These are phyloP conservation scores for Colletotrichum musae DNA, from an alignment of 2,329 filamentous ascomycete genomes.

Conservation along the genomic window DNA sequence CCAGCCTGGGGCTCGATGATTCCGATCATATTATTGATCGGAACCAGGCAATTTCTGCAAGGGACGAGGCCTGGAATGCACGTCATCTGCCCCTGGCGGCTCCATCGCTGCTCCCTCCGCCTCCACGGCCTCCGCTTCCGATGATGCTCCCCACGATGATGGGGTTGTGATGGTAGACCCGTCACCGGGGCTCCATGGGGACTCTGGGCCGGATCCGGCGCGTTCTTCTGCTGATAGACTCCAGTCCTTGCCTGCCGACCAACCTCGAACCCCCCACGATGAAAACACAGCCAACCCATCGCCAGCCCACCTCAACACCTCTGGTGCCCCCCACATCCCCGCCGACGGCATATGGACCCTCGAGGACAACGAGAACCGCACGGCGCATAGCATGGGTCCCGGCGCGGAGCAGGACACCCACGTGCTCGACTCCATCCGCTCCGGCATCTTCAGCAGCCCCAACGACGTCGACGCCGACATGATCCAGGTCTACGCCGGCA, in stretches of 20 bases:
- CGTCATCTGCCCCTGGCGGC: background rate
- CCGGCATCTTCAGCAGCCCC: conserved; percentile 60
- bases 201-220: background rate
- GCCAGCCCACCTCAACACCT: background rate
- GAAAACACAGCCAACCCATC: background rate
- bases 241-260: too few species aligned
- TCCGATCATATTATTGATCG: background rate
- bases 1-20: background rate
- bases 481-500: conserved; percentile 57
- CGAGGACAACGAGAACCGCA: conserved; percentile 58
- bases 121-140: background rate
- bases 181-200: background rate
- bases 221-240: too few species aligned
- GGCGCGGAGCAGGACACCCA: conserved; percentile 63
- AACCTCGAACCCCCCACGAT: too few species aligned
- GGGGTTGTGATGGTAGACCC: background rate
- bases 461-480: conserved; percentile 60
- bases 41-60: conserved; percentile 52
- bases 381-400: conserved; percentile 61
- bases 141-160: background rate
- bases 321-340: background rate
- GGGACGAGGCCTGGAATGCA: conserved; percentile 41
- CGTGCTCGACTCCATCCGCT: conserved; percentile 62
- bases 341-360: conserved; percentile 48
- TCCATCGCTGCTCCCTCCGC: background rate